Base-by-base conservation (phyloP, 176 grass and related monocot genomes). In the Aechmea fasciata region DNA sequence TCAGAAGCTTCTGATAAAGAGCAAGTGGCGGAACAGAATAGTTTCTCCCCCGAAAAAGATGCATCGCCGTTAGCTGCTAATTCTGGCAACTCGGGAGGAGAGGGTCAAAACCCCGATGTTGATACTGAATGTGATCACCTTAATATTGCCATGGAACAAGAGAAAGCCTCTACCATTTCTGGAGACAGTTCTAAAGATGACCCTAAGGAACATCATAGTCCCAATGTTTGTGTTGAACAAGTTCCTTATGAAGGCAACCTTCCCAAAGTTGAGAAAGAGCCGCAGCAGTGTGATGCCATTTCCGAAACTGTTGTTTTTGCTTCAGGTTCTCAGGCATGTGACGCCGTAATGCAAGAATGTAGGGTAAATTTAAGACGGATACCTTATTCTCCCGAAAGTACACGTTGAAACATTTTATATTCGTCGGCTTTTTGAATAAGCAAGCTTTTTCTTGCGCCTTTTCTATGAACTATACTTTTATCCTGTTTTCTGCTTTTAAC, bases 301-400 rank as follows among this genome's bases (percentile, higher is more conserved):
- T 64, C 70, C 57, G 75, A 78, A 33, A 47, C 65, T 49, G 10
- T 22, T 50, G 51, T 52, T 65, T 70, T 69, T 65, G 18, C 53
- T 72, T 55, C 54, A 23, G 63, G 75, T 74, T 65, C 81, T 50
- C 70, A 66, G 71, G 29, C 65, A 19, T 74, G 75, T 59, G 81
- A 83, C 33, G 55, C 17, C 50, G 57, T 74, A 29, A 22, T 64
- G 65, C 47, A 53, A 69, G 75, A 24, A 53, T 83, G 75, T 69
- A 74, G 70, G 53, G 69, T 57, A 65, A 70, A 69, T 83, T 72
- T 78, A 70, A 78, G 20, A 33, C 65, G 66, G 75, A 83, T 78
- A 83, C 70, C 75, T 79, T 72, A 48, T 75, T 77, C 63, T 83
- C 80, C 63, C 53, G 69, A 70, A 54, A 83, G 74, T 83, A 69